A percentile compares a stretch with the other conserved stretches of the same genome.
Evolutionary conservation across 2,329 filamentous ascomycete genomes (phyloP).

Genomic region (Sporothrix variecibatus): DNA sequence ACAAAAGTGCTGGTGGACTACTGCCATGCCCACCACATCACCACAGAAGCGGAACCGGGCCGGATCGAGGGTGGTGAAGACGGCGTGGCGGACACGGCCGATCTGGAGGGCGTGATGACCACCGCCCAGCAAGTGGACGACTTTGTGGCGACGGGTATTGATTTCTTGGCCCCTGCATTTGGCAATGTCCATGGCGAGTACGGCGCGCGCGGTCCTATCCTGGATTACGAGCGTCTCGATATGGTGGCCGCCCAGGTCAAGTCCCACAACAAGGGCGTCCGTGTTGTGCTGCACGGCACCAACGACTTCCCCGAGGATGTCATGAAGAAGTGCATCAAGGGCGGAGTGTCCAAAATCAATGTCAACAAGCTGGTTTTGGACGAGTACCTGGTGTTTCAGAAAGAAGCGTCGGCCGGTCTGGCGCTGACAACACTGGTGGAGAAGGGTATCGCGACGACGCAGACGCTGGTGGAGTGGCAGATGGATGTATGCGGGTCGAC

Average conservation of each 20-base stretch:
- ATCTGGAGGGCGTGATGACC: constrained; percentile 51
- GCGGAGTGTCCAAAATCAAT: constrained; percentile 58
- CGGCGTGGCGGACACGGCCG: constrained; percentile 55
- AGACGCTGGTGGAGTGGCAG: constrained; percentile 48
- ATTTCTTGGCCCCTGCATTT: constrained; percentile 65
- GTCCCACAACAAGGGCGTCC: constrained; percentile 21
- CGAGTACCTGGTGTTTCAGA: constrained; percentile 20
- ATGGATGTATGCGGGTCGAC: constrained; percentile 51
- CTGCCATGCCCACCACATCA: constrained; percentile 63
- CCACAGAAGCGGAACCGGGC: constrained; percentile 68
- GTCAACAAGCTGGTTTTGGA: constrained; percentile 45
- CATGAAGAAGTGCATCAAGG: constrained; percentile 53
- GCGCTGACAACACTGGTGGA: constrained; percentile 47
- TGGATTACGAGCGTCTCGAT: constrained; percentile 55
- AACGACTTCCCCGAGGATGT: constrained; percentile 43
- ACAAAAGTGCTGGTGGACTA: constrained; percentile 63
- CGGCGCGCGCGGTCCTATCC: constrained; percentile 54
- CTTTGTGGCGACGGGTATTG: constrained; percentile 63
- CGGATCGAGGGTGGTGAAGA: constrained; percentile 65
- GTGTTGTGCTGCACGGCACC: constrained; percentile 33
- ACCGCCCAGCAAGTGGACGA: constrained; percentile 62
- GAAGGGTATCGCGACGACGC: constrained; percentile 46
- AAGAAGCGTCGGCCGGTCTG: constrained; percentile 18
- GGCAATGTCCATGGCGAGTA: constrained; percentile 68
- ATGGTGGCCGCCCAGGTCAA: constrained; percentile 40